These are phyloP conservation scores for Penicillium sp. DNA, from an alignment of 2,329 filamentous ascomycete genomes.

Conservation along the genomic window DNA sequence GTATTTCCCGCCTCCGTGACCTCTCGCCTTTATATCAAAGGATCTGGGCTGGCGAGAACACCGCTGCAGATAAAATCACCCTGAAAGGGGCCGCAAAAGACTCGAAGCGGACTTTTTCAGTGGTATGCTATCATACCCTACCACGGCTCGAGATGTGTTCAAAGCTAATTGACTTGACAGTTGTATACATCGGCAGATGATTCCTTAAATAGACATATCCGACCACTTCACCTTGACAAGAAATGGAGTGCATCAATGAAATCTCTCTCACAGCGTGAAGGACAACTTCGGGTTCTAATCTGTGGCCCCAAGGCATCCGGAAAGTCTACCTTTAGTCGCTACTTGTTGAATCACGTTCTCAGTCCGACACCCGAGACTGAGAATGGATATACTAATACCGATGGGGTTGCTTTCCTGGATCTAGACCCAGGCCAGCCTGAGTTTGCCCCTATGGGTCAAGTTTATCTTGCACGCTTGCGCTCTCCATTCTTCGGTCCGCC, in stretches of 20 bases:
- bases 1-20: slow-evolving; percentile 46
- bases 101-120: slow-evolving; percentile 39
- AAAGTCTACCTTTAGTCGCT: slow-evolving; percentile 60
- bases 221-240: slow-evolving; percentile 45
- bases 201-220: slow-evolving; percentile 41
- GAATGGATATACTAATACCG: slow-evolving; percentile 30
- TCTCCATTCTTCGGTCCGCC: slow-evolving; percentile 56
- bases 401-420: slow-evolving; percentile 56
- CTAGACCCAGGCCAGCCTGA: slow-evolving; percentile 61
- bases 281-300: slow-evolving; percentile 47
- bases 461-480: slow-evolving; percentile 56
- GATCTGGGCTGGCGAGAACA: slow-evolving; percentile 51
- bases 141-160: background rate
- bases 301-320: slow-evolving; percentile 58
- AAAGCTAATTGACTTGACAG: slow-evolving; percentile 29
- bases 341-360: slow-evolving; percentile 57
- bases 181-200: slow-evolving; percentile 46
- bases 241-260: slow-evolving; percentile 48
- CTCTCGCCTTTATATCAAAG: slow-evolving; percentile 55
- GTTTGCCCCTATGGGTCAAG: slow-evolving; percentile 58
- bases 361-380: slow-evolving; percentile 39
- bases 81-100: slow-evolving; percentile 29
- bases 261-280: slow-evolving; percentile 43
- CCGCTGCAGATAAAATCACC: slow-evolving; percentile 34
- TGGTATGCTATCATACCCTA: slow-evolving; percentile 33